Evolutionary conservation across 176 grass and related monocot genomes (phyloP).

Genomic region (Poa annua): DNA sequence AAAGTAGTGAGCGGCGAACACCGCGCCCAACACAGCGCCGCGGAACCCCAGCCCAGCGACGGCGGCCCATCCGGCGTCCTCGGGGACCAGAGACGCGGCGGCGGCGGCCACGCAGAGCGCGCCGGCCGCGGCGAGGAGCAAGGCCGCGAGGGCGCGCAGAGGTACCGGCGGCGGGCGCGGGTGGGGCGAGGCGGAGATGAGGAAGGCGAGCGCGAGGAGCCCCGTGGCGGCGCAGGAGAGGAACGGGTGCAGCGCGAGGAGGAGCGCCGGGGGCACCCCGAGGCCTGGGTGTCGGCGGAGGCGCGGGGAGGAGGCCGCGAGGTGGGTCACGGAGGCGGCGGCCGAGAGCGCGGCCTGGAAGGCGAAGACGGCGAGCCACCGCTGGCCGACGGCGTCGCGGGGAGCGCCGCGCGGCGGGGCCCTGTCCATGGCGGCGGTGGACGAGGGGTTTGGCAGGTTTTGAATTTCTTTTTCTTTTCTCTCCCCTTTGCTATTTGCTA

Average conservation of each 20-base stretch:
- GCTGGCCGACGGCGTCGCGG: slow-evolving; percentile 60
- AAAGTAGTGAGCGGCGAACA: slow-evolving; percentile 55
- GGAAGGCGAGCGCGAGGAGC: slow-evolving; percentile 67
- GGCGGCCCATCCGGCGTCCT: slow-evolving; percentile 47
- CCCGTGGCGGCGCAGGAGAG: slow-evolving; percentile 53
- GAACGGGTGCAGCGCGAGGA: slow-evolving; percentile 54
- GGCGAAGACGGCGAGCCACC: slow-evolving; percentile 55
- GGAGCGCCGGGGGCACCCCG: slow-evolving; percentile 39
- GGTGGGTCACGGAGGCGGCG: slow-evolving; percentile 44
- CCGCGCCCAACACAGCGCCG: slow-evolving; percentile 49
- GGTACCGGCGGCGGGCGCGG: slow-evolving; percentile 42
- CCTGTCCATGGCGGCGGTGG: slow-evolving; percentile 51
- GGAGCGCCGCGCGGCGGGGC: slow-evolving; percentile 43
- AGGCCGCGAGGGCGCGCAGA: slow-evolving; percentile 41
- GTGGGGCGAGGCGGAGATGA: slow-evolving; percentile 54
- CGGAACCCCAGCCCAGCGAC: slow-evolving; percentile 49
- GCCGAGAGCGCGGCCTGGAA: slow-evolving; percentile 46
- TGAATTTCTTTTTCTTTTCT: slow-evolving; percentile 7
- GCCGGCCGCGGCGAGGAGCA: slow-evolving; percentile 37
- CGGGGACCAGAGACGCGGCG: slow-evolving; percentile 26
- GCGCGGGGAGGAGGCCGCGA: slow-evolving; percentile 37
- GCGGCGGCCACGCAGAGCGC: slow-evolving; percentile 46
- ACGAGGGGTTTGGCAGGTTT: slow-evolving; percentile 54
- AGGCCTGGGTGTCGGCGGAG: slow-evolving; percentile 39
- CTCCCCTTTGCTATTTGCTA: neutral